Conservation (phyloP, 805 yeast species). For the Candida cerambycidarum region DNA sequence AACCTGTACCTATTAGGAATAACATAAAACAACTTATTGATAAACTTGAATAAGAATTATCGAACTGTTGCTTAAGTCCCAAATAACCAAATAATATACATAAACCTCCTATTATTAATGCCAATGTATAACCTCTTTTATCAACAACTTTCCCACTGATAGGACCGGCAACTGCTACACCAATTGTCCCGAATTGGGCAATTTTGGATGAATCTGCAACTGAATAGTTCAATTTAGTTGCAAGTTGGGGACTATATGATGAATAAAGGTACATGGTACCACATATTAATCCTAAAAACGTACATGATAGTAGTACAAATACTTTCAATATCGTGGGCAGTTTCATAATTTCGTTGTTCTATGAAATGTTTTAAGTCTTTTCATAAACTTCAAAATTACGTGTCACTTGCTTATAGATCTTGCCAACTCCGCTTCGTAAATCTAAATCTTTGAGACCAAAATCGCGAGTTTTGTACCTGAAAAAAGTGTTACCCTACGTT, state of each 20-base stretch:
- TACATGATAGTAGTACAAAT: slow-evolving; percentile 28
- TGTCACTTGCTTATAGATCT: background rate
- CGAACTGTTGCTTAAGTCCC: slow-evolving; percentile 53
- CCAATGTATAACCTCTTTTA: slow-evolving; percentile 52
- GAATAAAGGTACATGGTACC: slow-evolving; percentile 78
- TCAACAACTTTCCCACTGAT: slow-evolving; percentile 68
- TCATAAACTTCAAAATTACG: no score
- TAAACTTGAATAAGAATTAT: slow-evolving; percentile 36
- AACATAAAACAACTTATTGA: slow-evolving; percentile 46
- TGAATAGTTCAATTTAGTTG: slow-evolving; percentile 52
- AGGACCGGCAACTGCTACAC: slow-evolving; percentile 65
- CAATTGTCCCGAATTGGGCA: slow-evolving; percentile 68
- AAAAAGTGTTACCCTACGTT: no score
- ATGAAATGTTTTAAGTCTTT: no score
- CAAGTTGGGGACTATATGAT: slow-evolving; percentile 77
- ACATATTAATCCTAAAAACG: slow-evolving; percentile 53
- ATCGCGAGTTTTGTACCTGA: background rate
- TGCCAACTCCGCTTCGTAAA: slow-evolving; percentile 1
- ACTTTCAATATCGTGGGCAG: slow-evolving; percentile 23
- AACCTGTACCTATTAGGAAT: slow-evolving; percentile 63
- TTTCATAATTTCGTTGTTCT: slow-evolving; percentile 10
- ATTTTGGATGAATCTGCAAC: slow-evolving; percentile 64
- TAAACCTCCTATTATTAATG: slow-evolving; percentile 52
- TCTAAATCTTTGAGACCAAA: background rate
- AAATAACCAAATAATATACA: slow-evolving; percentile 55